A percentile compares a stretch with the other conserved stretches of the same genome.
phyloP scores from a whole-genome alignment of 495 filamentous ascomycete genomes.

The Neurospora sp. region DNA sequence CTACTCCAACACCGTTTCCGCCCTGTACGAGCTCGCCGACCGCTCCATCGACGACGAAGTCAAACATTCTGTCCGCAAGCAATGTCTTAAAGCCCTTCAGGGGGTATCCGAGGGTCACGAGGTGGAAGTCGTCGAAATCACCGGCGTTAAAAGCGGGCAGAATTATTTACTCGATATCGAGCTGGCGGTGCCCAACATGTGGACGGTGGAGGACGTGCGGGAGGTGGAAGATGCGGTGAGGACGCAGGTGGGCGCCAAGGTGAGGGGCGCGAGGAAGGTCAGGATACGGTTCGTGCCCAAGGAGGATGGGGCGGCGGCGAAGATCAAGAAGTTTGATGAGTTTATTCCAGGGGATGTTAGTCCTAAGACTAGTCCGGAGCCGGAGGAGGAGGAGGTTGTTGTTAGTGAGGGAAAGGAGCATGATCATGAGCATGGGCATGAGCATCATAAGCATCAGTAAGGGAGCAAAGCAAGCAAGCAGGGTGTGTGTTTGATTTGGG shows the following conservation, averaged over 20 bases:
- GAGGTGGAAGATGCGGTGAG: constrained; percentile 64
- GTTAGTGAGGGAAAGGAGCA: constrained; percentile 19
- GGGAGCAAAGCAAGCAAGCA: background rate
- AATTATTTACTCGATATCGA: constrained; percentile 89
- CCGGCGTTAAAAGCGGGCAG: constrained; percentile 87
- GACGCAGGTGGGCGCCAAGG: constrained; percentile 55
- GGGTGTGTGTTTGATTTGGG: background rate
- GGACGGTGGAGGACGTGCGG: constrained; percentile 59
- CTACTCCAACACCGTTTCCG: constrained; percentile 69
- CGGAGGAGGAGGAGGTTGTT: constrained; percentile 38
- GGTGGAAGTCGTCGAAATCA: constrained; percentile 58
- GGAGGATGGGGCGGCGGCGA: constrained; percentile 32
- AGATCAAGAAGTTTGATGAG: constrained; percentile 61
- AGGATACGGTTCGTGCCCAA: constrained; percentile 72
- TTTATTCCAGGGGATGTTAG: constrained; percentile 64
- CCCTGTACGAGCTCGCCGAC: constrained; percentile 82
- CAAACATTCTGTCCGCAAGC: constrained; percentile 53
- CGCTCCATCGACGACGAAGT: constrained; percentile 79
- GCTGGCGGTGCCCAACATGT: constrained; percentile 61
- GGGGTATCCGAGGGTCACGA: constrained; percentile 33
- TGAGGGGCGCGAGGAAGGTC: constrained; percentile 72
- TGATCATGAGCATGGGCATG: constrained; percentile 30
- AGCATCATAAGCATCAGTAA: constrained; percentile 8
- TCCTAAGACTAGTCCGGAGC: constrained; percentile 54
- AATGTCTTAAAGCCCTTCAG: constrained; percentile 49